Base-by-base conservation (phyloP, 305 asterid species). In the Withania somnifera region DNA sequence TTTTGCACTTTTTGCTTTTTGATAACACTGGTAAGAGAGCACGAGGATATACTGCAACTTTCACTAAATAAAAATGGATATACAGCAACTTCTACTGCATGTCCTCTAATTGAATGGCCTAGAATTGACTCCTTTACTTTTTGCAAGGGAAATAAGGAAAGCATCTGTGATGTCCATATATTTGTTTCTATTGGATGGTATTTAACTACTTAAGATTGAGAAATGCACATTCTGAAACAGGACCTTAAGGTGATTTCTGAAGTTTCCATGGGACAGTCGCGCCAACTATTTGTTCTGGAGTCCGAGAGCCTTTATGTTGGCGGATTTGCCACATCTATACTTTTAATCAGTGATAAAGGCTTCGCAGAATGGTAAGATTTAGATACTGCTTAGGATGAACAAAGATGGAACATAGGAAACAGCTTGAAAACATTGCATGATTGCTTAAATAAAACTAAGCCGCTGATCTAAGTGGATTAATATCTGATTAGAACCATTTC, bases 241-340 rank as follows among this genome's bases (percentile, higher is more conserved):
- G 99, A 90, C 26, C 67, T 88, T 85, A 88, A 76, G 88, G 86
- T 86, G 82, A 84, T 87, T 75, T 90, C 93, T 88, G 98, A 94
- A 87, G 91, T 93, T 82, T 93, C 93, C 83, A 81, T 92, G 36
- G 97, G 97, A 77, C 99, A 95, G 90, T 84, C 94, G 83, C 94
- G 97, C 71, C 98, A 95, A 89, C 93, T 95, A 79, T 94, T 95
- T 84, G 98, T 97, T 82, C 89, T 95, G 87, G 93, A 88, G 85
- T 94, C 98, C 20, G 86, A 87, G 85, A 90, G 88, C 86, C 81
- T 84, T 34, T 85, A 89, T 77, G 84, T 81, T 82, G 95, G 93
- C 85, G 89, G 87, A 84, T 88, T 92, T 66, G 88, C 90, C 84
- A 87, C 88, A 50, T 75, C 85, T 66, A 84, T 84, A 78, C 89